phyloP scores from a whole-genome alignment of 345 rosid genomes.

The Geranium brycei region DNA sequence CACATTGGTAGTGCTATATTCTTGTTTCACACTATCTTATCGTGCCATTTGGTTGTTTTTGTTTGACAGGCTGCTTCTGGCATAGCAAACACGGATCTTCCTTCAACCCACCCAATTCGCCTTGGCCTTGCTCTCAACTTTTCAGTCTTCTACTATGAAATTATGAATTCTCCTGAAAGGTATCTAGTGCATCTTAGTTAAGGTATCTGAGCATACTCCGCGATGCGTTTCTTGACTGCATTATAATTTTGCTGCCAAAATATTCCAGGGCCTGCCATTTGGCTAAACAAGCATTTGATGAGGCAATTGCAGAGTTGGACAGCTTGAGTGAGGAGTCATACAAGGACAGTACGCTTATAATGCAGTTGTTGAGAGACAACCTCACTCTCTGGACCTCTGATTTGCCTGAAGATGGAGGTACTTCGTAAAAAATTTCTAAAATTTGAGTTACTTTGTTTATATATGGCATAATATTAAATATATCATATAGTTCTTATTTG shows the following conservation, averaged over 20 bases:
- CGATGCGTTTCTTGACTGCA: background rate
- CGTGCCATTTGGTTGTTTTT: background rate
- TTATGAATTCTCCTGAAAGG: constrained; percentile 99
- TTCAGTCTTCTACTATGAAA: constrained; percentile 96
- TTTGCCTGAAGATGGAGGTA: constrained; percentile 98
- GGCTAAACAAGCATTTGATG: constrained; percentile 98
- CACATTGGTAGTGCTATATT: background rate
- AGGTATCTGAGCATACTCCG: background rate
- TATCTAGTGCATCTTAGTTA: background rate
- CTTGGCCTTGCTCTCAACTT: constrained; percentile 98
- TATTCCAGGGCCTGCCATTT: constrained; percentile 85
- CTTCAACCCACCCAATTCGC: constrained; percentile 96
- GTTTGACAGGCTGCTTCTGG: constrained; percentile 65
- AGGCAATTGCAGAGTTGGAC: constrained; percentile 94
- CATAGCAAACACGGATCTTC: constrained; percentile 77
- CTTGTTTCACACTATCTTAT: constrained; percentile 1
- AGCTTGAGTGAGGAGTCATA: constrained; percentile 91
- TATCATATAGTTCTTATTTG: too few species aligned
- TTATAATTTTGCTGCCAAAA: constrained; percentile 1
- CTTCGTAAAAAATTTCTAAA: background rate
- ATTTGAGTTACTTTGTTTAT: background rate
- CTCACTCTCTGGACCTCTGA: constrained; percentile 99
- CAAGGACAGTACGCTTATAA: constrained; percentile 96
- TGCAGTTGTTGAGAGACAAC: constrained; percentile 97
- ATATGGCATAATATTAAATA: too few species aligned